Percentiles rank a stretch among this genome's conserved stretches.
These are phyloP conservation scores for Geosmithia morbida DNA, from an alignment of 2,329 filamentous ascomycete genomes.

Conservation along the genomic window DNA sequence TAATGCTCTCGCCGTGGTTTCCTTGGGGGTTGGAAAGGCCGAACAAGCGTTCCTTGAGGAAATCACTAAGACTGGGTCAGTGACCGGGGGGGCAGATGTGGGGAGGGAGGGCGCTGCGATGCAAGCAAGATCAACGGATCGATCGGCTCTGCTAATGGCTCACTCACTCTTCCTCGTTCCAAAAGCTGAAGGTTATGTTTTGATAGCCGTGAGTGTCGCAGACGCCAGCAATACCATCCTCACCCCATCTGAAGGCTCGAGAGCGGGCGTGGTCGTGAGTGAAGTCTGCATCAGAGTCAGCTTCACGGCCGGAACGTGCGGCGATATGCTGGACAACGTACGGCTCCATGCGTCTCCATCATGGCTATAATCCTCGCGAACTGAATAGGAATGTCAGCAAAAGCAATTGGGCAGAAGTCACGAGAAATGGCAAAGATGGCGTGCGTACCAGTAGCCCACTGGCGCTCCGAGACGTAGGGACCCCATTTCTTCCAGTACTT, in stretches of 20 bases:
- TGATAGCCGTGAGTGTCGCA: slow-evolving; percentile 80
- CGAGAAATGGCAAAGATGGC: not conserved
- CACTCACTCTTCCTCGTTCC: slow-evolving; percentile 85
- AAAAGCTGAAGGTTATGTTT: slow-evolving; percentile 92
- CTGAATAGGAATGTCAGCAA: slow-evolving; percentile 18
- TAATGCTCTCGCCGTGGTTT: slow-evolving; percentile 94
- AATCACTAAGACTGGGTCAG: slow-evolving; percentile 49
- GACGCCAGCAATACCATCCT: slow-evolving; percentile 92
- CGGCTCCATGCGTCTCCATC: slow-evolving; percentile 93
- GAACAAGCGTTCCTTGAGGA: slow-evolving; percentile 89
- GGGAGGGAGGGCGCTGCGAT: not conserved
- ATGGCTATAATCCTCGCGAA: slow-evolving; percentile 80
- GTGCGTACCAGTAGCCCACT: slow-evolving; percentile 78
- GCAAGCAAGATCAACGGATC: not conserved
- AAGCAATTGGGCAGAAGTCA: not conserved
- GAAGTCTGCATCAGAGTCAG: slow-evolving; percentile 52
- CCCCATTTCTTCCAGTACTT: slow-evolving; percentile 99
- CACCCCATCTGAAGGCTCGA: slow-evolving; percentile 85
- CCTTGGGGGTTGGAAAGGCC: slow-evolving; percentile 92
- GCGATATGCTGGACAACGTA: slow-evolving; percentile 31
- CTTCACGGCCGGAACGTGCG: not conserved
- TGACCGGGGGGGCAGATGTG: not conserved
- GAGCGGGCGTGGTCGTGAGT: slow-evolving; percentile 84
- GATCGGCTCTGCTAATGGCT: not conserved
- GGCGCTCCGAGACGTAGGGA: slow-evolving; percentile 81